Percentiles rank a stretch among this genome's conserved stretches.
Conservation (phyloP, 805 yeast species). For the Starmerella bombicola region DNA sequence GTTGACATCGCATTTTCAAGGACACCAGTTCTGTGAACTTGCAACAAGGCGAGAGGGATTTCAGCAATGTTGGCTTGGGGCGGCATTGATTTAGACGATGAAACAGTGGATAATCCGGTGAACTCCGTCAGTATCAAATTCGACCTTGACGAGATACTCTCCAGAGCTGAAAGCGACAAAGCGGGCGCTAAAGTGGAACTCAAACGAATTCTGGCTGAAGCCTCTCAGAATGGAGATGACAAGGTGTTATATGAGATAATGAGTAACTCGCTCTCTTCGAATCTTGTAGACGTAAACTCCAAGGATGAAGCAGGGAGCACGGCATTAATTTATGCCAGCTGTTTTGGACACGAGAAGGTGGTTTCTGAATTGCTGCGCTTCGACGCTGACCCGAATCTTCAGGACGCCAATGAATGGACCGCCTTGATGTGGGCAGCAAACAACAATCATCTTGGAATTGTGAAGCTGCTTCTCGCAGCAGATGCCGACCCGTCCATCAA, state of each 20-base stretch:
- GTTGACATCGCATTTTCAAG: too few species aligned
- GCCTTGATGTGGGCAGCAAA: slow-evolving; percentile 96
- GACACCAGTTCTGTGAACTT: too few species aligned
- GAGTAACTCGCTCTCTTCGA: slow-evolving; percentile 20
- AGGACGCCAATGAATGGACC: slow-evolving; percentile 33
- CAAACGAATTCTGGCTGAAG: slow-evolving; percentile 26
- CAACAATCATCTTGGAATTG: slow-evolving; percentile 76
- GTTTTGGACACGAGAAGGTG: slow-evolving; percentile 32
- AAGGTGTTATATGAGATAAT: slow-evolving; percentile 25
- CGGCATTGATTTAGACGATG: slow-evolving; percentile 13
- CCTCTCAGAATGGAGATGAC: slow-evolving; percentile 30
- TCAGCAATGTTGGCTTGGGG: slow-evolving; percentile 18
- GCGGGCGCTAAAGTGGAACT: slow-evolving; percentile 17
- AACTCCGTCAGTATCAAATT: slow-evolving; percentile 2
- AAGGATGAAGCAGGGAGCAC: slow-evolving; percentile 31
- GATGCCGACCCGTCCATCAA: slow-evolving; percentile 34
- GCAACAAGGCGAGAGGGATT: too few species aligned
- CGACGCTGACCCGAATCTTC: slow-evolving; percentile 30
- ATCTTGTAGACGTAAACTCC: slow-evolving; percentile 26
- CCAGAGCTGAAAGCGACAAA: slow-evolving; percentile 6
- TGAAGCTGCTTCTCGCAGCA: slow-evolving; percentile 53
- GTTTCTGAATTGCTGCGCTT: slow-evolving; percentile 29
- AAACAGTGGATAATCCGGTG: background rate
- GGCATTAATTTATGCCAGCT: slow-evolving; percentile 32
- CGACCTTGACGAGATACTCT: slow-evolving; percentile 3